These are phyloP conservation scores for Carex littledalei DNA, from an alignment of 176 grass and related monocot species.

Conservation along the genomic window DNA sequence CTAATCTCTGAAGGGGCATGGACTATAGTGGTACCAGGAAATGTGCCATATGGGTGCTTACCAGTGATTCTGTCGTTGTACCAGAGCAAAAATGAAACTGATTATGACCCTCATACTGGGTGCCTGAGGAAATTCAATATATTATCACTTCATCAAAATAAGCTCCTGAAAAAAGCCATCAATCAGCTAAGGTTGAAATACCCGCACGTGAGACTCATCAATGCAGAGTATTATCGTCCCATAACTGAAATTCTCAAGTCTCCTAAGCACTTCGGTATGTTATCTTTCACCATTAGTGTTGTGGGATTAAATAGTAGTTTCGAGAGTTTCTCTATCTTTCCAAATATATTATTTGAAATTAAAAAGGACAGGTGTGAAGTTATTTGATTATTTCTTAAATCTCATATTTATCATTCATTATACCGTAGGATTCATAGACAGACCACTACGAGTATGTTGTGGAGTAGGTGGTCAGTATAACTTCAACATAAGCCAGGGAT, in stretches of 20 bases:
- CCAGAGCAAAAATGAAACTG: not conserved
- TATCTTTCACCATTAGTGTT: not conserved
- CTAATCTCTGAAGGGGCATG: constrained; percentile 10
- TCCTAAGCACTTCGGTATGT: constrained; percentile 25
- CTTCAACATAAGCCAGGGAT: not conserved
- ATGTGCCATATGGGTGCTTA: constrained; percentile 20
- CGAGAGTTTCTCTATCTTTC: not conserved
- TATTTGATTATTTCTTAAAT: not conserved
- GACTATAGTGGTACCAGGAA: constrained; percentile 3
- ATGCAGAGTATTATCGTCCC: constrained; percentile 15
- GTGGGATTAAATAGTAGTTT: not conserved
- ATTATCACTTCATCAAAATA: constrained; percentile 13
- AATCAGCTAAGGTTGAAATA: constrained; percentile 3
- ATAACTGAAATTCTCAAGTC: constrained; percentile 10
- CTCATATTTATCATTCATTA: not conserved
- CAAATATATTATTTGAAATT: not conserved
- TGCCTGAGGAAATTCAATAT: constrained; percentile 21
- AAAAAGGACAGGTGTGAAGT: not conserved
- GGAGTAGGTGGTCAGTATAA: not conserved
- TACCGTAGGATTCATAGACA: not conserved
- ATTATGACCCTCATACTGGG: constrained; percentile 8
- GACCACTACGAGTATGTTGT: not conserved
- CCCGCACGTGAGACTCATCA: not conserved
- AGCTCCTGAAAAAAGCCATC: constrained; percentile 6
- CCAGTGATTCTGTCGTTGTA: not conserved